Base-by-base conservation (phyloP, 169 alveolate genomes). In the Plasmodium gonderi region DNA sequence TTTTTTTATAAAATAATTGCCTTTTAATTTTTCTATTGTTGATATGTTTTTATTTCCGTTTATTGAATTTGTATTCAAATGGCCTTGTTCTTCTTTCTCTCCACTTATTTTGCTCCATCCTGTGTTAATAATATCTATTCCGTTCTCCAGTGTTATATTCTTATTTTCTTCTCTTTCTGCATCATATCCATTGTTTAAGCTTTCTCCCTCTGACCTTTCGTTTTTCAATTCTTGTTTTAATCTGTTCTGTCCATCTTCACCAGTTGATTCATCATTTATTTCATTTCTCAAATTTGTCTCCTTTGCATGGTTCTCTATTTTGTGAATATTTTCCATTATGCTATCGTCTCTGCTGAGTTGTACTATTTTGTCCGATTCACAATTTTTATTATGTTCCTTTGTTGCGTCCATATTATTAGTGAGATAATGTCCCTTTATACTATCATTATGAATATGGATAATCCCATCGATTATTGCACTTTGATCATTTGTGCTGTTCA, bases 1-100 rank as follows among this genome's bases (percentile, higher is more conserved):
- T 77, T 90, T 78, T 78, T 90, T 77, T 78, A 90, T 76, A 69
- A 90, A 90, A 23, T 78, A 76, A 51, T 90, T 90, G 45, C 91
- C 69, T 67, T 90, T 90, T 78, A 76, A 36, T 76, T 90, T 90
- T 78, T 90, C 94, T 74, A 74, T 75, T 38, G 68, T 23, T 11
- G 91, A 51, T 36, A 17, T 9, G 36, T 40, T 79, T 31, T 90
- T 90, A 23, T 45, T 90, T 36, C 45, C 36, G 69, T 40, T 78
- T 44, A 38, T n/a, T 6, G 14, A 17, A 69, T 29, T 47, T 3
- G 51, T n/a, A 40, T 44, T 36, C 20, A 79, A 51, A 42, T 79
- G 36, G 68, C 29, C 44, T 29, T 29, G 5, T 33, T 79, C 90
- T 14, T 79, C 79, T n/a, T 54, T 79, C 2, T 79, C 90, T 7